Evolutionary conservation across 1,284 basidiomycete genomes (phyloP), one percentile per base, ranked within the genome.

Genomic region (Exobasidium rhododendri): DNA sequence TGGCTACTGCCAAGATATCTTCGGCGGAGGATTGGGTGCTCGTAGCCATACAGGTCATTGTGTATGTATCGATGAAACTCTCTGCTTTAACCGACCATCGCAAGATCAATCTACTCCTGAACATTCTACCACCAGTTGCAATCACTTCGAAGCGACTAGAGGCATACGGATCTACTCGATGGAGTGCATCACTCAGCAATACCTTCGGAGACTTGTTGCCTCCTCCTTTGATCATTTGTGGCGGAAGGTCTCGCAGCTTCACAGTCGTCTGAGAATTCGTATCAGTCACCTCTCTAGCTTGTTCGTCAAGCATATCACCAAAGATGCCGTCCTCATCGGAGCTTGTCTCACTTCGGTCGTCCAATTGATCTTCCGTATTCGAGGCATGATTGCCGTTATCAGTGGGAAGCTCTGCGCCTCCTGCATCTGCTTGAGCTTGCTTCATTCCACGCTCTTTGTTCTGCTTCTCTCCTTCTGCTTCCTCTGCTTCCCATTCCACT

Each of bases 1-100:
- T 93, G 28, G 94, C 81, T 1, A 90, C 90, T 1, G 94, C 86
- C 57, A 96, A 85, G 73, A 92, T 97, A 73, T 97, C 89, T 75
- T 94, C 91, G 2, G 94, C 92, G 75, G 97, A 91, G 0, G 77
- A 77, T 61, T 87, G 84, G 64, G 89, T 86, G 47, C 86, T 83
- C 75, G 94, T 97, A 2, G 90, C 93, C 44, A 91, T 82, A 62
- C 91, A 87, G 1, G 89, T 86, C 91, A 97, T 97, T 17, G 80
- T 80, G 88, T 90, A 94, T 54, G 87, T 85, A 60, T 87, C 85
- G 24, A 83, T 81, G 3, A 57, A 17, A 3, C 49, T 30, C 24
- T 32, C 50, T 10, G 28, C 26, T 17, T 57, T 40, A 1, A 31
- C 29, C 1, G 56, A 20, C 79, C 73, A 78, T 29, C 70, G 73